These are phyloP conservation scores for Rhodotorula sp. DNA, from an alignment of 1,284 basidiomycete species.

Conservation along the genomic window DNA sequence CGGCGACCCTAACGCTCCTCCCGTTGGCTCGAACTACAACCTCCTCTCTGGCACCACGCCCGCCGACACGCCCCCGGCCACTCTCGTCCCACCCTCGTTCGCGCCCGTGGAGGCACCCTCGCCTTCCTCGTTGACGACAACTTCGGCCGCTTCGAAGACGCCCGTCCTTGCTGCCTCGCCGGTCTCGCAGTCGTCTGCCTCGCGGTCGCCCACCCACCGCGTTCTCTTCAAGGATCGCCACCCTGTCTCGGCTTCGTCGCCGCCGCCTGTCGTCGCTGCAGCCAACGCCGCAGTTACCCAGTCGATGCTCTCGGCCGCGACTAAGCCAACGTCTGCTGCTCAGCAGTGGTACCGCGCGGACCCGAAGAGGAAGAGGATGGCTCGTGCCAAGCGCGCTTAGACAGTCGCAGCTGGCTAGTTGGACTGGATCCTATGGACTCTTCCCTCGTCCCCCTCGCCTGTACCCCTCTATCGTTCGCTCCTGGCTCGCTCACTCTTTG, in stretches of 20 bases:
- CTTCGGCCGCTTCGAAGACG: background rate
- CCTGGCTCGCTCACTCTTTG: background rate
- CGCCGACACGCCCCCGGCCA: constrained; percentile 12
- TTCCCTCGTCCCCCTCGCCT: background rate
- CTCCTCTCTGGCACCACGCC: background rate
- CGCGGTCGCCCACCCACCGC: too few species aligned
- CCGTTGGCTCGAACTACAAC: constrained; percentile 21
- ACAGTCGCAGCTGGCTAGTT: background rate
- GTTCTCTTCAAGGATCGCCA: too few species aligned
- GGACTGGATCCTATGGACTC: background rate
- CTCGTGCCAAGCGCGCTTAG: constrained; percentile 5
- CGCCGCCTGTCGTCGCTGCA: background rate
- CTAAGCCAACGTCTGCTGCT: background rate
- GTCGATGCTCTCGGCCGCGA: background rate
- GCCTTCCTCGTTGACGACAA: background rate
- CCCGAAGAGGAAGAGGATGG: constrained; percentile 4
- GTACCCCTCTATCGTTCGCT: background rate
- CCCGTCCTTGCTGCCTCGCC: too few species aligned
- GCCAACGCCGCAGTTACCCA: background rate
- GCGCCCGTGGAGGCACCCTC: background rate
- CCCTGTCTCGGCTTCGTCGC: too few species aligned
- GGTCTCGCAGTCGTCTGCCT: too few species aligned
- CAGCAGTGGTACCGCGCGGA: constrained; percentile 2
- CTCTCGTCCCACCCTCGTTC: constrained; percentile 10
- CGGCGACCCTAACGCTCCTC: constrained; percentile 7